A percentile compares a stretch with the other conserved stretches of the same genome.
Evolutionary conservation across 305 asterid genomes (phyloP).

Genomic region (Fraxinus greggii): DNA sequence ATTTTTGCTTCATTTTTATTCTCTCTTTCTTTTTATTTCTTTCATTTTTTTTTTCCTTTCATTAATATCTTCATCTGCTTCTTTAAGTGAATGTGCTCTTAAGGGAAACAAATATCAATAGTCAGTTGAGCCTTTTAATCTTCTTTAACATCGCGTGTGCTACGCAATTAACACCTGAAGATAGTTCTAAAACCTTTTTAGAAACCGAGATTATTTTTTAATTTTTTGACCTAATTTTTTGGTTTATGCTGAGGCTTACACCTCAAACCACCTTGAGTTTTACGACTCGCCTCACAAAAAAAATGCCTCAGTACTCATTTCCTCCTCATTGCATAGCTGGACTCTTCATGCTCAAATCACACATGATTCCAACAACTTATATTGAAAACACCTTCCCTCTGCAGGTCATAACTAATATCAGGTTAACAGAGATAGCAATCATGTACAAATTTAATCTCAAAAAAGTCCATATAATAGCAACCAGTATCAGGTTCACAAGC

Average conservation of each 20-base stretch:
- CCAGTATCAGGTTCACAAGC: not conserved
- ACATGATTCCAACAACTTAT: not conserved
- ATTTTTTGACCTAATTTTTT: not conserved
- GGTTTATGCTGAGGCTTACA: not conserved
- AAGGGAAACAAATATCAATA: not conserved
- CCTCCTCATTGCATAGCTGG: not conserved
- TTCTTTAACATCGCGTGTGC: not conserved
- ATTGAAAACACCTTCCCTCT: not conserved
- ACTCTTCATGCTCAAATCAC: not conserved
- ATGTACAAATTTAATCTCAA: not conserved
- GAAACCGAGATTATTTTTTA: not conserved
- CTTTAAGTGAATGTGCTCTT: not conserved
- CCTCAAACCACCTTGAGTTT: not conserved
- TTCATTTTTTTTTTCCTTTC: not conserved
- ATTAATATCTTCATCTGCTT: not conserved
- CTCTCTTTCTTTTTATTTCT: not conserved
- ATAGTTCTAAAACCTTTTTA: not conserved
- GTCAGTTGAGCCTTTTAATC: not conserved
- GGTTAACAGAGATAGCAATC: constrained; percentile 15
- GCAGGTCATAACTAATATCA: not conserved
- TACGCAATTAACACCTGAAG: not conserved
- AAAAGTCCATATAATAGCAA: not conserved
- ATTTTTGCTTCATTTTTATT: not conserved
- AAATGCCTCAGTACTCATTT: not conserved
- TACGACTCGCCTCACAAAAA: not conserved